Percentiles rank a stretch among this genome's conserved stretches.
These are phyloP conservation scores for Zymoseptoria pseudotritici DNA, from an alignment of 2,329 filamentous ascomycete genomes.

Conservation along the genomic window DNA sequence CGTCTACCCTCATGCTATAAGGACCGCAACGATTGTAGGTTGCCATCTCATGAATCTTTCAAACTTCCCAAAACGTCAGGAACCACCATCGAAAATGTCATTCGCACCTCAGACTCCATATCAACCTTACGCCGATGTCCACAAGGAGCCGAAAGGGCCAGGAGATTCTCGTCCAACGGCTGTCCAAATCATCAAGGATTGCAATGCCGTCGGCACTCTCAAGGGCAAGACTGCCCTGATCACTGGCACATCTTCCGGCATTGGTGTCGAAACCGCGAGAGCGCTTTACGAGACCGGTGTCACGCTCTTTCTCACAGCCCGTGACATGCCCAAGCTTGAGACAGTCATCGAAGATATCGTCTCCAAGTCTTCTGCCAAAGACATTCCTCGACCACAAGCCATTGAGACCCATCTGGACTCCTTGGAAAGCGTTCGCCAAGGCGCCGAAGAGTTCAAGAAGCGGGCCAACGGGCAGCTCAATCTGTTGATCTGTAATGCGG, in stretches of 20 bases:
- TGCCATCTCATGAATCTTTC: too few relatives aligned
- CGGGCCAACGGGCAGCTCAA: slow-evolving; percentile 29
- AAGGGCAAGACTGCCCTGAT: slow-evolving; percentile 35
- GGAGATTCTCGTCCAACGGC: slow-evolving; percentile 26
- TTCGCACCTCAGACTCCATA: slow-evolving; percentile 17
- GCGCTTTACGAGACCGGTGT: slow-evolving; percentile 42
- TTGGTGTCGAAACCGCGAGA: slow-evolving; percentile 40
- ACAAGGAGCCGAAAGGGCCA: slow-evolving; percentile 17
- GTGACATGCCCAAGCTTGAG: slow-evolving; percentile 36
- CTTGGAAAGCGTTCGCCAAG: slow-evolving; percentile 27
- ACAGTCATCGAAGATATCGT: slow-evolving; percentile 25
- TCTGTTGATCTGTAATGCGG: slow-evolving; percentile 27
- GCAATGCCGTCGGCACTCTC: slow-evolving; percentile 28
- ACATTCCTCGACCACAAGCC: slow-evolving; percentile 13
- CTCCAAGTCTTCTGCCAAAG: slow-evolving; percentile 11
- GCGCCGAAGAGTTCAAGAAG: slow-evolving; percentile 28
- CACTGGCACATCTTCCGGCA: slow-evolving; percentile 39
- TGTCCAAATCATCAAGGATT: slow-evolving; percentile 21
- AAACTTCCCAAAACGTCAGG: background rate
- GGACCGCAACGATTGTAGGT: background rate
- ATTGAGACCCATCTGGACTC: slow-evolving; percentile 29
- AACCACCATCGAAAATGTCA: slow-evolving; percentile 13
- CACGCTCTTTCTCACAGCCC: slow-evolving; percentile 38
- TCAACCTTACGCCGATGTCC: slow-evolving; percentile 21
- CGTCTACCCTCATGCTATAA: background rate